Base-by-base conservation (phyloP, 495 filamentous ascomycete species). In the Penicillium arizonense region DNA sequence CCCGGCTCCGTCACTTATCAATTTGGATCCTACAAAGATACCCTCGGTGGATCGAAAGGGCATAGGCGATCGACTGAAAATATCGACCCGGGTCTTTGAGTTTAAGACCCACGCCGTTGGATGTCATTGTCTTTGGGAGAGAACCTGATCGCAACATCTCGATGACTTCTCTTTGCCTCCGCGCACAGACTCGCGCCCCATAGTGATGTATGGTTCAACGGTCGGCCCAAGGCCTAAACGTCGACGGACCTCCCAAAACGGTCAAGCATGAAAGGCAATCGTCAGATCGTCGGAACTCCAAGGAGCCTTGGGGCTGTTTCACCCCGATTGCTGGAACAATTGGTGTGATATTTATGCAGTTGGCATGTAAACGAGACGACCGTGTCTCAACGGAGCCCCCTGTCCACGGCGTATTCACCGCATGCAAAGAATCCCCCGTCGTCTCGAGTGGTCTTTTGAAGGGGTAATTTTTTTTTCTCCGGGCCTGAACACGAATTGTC, bases 161-260 rank as follows among this genome's bases (percentile, higher is more conserved):
- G 28, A 30, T 7, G 8, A 33, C 50, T 47, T 40, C 9, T 7
- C 9, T 30, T 30, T 30, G 18, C 20, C 14, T 21, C 16, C 33
- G 52, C 34, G 61, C 61, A 64, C 55, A 64, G 61, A 64, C 61
- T 28, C 44, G 38, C 14, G 56, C 40, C 48, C 52, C 61, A 55
- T 55, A 53, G 47, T 52, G 55, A 50, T 56, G 48, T 56, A 56
- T 61, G 46, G 61, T 26, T 39, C 44, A 64, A 64, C 61, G 61
- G 61, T 56, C 57, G 50, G 53, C 44, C 35, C 47, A 39, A 37
- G 53, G 57, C 46, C 55, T 32, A 38, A 59, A 40, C 55, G 44
- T 53, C 47, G 37, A 51, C 28, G 26, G 28, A 50, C 39, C 32
- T 40, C 41, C 40, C 16, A 54, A 44, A 44, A 18, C 51, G 52